Percentiles rank a stretch among this genome's conserved stretches.
phyloP scores from a whole-genome alignment of 1,284 basidiomycete genomes.

The Ustilago shanxiensis region DNA sequence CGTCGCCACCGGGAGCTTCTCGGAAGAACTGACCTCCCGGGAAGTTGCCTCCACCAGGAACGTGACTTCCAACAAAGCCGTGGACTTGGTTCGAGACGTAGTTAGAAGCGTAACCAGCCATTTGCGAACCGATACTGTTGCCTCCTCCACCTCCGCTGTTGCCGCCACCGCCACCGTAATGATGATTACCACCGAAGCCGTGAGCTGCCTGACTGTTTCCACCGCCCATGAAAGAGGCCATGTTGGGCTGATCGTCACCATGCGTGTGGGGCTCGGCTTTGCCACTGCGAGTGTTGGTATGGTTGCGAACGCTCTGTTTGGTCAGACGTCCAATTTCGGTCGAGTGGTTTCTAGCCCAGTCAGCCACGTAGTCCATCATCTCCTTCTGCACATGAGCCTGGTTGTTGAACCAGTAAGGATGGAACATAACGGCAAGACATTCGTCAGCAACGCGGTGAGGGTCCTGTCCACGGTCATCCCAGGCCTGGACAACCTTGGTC shows the following conservation, averaged over 20 bases:
- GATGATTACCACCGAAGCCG: constrained; percentile 29
- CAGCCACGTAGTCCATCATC: constrained; percentile 63
- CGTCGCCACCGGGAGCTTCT: constrained; percentile 23
- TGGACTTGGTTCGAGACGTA: constrained; percentile 51
- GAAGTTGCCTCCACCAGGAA: constrained; percentile 27
- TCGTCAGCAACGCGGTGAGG: constrained; percentile 56
- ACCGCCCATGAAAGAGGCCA: constrained; percentile 50
- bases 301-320: constrained; percentile 53
- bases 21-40: constrained; percentile 28
- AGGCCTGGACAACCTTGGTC: constrained; percentile 81
- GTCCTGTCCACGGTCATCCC: constrained; percentile 73
- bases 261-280: constrained; percentile 62
- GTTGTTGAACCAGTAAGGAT: constrained; percentile 61
- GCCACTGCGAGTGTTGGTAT: constrained; percentile 63
- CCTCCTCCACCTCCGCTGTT: constrained; percentile 25
- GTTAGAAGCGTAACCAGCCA: constrained; percentile 47
- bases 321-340: constrained; percentile 55
- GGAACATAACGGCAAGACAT: constrained; percentile 63
- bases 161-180: constrained; percentile 25
- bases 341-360: constrained; percentile 54
- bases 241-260: constrained; percentile 52
- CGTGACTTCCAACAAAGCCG: constrained; percentile 38
- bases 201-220: constrained; percentile 51
- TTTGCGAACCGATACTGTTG: constrained; percentile 39
- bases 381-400: constrained; percentile 56